Evolutionary conservation across 495 filamentous ascomycete genomes (phyloP), one percentile per base, ranked within the genome.

Genomic region (Penicillium waksmanii): DNA sequence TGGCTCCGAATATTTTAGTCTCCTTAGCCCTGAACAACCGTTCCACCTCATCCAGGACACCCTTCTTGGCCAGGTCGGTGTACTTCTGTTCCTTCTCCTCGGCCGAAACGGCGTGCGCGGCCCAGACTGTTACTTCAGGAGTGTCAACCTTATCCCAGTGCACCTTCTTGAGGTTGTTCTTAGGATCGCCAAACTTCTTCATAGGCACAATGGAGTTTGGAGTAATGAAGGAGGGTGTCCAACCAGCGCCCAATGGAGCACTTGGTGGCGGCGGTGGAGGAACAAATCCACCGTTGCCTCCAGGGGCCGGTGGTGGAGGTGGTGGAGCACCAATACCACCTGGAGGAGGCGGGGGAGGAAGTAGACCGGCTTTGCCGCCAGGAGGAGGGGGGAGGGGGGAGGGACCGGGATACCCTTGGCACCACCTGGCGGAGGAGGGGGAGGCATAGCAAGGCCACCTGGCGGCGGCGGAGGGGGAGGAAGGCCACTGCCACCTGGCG

Each of bases 111-210:
- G 90, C 85, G 71, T 96, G 91, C 15, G 85, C 78, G 40, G 95
- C 95, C 96, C 96, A 98, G 60, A 98, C 91, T 35, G 95, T 98
- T 38, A 94, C 91, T 69, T 96, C 88, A 15, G 92, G 90, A 52
- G 92, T 82, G 73, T 98, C 95, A 38, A 98, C 90, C 77, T 98
- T 98, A 70, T 98, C 95, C 95, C 95, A 98, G 78, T 98, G 95
- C 60, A 98, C 84, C 36, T 95, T 93, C 84, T 98, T 98, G 67
- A 98, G 90, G 77, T 98, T 98, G 87, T 96, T 97, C 83, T 97
- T 98, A 34, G 96, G 93, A 63, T 94, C 82, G 25, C 90, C 90
- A 63, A 90, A 89, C 31, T 82, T 77, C 47, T 86, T 76, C 12
- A 76, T 77, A 53, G 76, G 66, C 27, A 71, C 62, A 36, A 73